Evolutionary conservation across 2,329 filamentous ascomycete genomes (phyloP).

Genomic region (Beauveria medogensis): DNA sequence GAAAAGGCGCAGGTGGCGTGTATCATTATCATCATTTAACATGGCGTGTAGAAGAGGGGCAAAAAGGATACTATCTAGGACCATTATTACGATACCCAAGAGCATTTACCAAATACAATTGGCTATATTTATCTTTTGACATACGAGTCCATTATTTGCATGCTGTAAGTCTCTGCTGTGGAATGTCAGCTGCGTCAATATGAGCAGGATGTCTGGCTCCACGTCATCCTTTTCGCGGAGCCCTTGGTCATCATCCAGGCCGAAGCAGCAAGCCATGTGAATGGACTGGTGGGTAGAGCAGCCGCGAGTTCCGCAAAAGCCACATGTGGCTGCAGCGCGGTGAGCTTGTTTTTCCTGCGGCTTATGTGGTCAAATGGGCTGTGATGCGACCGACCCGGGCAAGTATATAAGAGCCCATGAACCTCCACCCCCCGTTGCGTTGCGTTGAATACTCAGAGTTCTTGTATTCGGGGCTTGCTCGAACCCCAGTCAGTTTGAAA

Average conservation of each 20-base stretch:
- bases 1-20: background rate
- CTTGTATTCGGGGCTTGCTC: background rate
- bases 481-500: background rate
- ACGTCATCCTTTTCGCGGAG: background rate
- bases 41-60: background rate
- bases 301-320: background rate
- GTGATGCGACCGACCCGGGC: background rate
- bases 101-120: conserved; percentile 1
- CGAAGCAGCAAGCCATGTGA: background rate
- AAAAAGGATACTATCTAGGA: background rate
- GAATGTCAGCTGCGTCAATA: background rate
- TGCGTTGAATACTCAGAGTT: background rate
- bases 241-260: background rate
- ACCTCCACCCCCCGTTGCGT: background rate
- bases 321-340: background rate
- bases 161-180: background rate
- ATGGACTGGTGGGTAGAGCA: background rate
- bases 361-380: background rate
- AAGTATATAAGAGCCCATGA: background rate
- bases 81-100: background rate
- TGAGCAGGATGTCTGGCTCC: background rate
- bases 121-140: background rate
- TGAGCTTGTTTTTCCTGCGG: background rate
- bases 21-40: background rate
- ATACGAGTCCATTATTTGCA: background rate